phyloP scores from a whole-genome alignment of 1,284 basidiomycete genomes.

The Cerrena zonata region DNA sequence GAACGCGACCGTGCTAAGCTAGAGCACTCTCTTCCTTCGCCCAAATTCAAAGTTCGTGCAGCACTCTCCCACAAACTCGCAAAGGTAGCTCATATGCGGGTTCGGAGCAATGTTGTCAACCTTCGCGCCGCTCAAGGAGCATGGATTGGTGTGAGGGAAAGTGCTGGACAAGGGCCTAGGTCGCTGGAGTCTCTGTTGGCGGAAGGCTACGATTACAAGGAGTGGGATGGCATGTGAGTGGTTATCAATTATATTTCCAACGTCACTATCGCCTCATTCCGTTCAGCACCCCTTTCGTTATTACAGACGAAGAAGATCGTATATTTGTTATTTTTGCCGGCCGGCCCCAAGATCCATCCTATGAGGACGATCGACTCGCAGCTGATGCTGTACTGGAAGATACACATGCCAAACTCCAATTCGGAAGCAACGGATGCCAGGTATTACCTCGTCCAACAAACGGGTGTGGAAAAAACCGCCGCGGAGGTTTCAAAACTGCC shows the following conservation, averaged over 20 bases:
- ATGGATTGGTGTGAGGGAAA: not conserved
- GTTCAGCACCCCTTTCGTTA: not conserved
- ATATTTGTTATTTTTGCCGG: not conserved
- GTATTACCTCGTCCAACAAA: not conserved
- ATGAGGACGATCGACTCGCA: not conserved
- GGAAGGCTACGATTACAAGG: not conserved
- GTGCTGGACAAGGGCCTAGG: not conserved
- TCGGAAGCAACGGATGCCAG: not conserved
- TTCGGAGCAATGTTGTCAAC: too few species aligned
- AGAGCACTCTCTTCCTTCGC: too few species aligned
- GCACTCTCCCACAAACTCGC: too few species aligned
- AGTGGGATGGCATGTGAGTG: not conserved
- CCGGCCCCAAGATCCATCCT: not conserved
- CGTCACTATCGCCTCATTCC: not conserved
- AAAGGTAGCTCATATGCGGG: too few species aligned
- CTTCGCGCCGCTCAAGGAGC: not conserved
- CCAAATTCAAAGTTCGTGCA: too few species aligned
- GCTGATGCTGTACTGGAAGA: not conserved
- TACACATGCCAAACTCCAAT: not conserved
- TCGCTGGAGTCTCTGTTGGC: not conserved
- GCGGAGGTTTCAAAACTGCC: conserved; percentile 8
- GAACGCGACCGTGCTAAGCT: too few species aligned
- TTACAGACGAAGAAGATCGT: not conserved
- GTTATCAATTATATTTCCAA: not conserved
- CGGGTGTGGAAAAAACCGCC: conserved; percentile 2